Evolutionary conservation across 2,329 filamentous ascomycete species (phyloP).

Genomic region (Epichloe gansuensis): DNA sequence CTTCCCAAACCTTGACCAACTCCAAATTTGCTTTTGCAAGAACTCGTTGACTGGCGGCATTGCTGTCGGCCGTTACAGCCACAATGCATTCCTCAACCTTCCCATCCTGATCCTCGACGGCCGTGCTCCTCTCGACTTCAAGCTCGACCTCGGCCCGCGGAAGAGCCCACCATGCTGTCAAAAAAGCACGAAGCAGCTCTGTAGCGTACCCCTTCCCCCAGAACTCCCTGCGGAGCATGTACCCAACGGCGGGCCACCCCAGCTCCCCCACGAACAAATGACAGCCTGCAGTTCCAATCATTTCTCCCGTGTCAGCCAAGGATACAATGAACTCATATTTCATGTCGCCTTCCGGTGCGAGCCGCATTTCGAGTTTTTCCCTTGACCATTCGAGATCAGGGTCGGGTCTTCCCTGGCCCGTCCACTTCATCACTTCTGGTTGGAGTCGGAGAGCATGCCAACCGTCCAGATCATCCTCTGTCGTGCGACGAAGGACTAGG

Average conservation of each 20-base stretch:
- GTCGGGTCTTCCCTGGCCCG: constrained; percentile 30
- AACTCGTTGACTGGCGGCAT: constrained; percentile 42
- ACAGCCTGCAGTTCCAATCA: constrained; percentile 38
- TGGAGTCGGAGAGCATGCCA: constrained; percentile 41
- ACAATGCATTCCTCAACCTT: constrained; percentile 24
- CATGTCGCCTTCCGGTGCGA: constrained; percentile 35
- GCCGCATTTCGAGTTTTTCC: constrained; percentile 23
- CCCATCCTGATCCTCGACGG: constrained; percentile 18
- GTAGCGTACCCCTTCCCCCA: constrained; percentile 46
- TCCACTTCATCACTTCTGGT: constrained; percentile 51
- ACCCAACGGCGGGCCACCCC: constrained; percentile 47
- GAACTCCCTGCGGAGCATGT: constrained; percentile 37
- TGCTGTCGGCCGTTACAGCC: constrained; percentile 35
- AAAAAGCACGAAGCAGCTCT: constrained; percentile 38
- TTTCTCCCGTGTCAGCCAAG: constrained; percentile 30
- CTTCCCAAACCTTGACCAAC: constrained; percentile 27
- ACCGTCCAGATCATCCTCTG: constrained; percentile 34
- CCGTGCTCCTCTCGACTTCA: constrained; percentile 27
- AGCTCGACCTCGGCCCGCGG: constrained; percentile 31
- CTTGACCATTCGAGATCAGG: constrained; percentile 29
- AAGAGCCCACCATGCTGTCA: constrained; percentile 35
- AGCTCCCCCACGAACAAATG: constrained; percentile 21
- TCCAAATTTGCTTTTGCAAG: constrained; percentile 35
- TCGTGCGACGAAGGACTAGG: constrained; percentile 40
- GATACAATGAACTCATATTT: constrained; percentile 46